A percentile compares a stretch with the other conserved stretches of the same genome.
Evolutionary conservation across 768 basidiomycete genomes (phyloP).

Genomic region (Grammothele lineata): DNA sequence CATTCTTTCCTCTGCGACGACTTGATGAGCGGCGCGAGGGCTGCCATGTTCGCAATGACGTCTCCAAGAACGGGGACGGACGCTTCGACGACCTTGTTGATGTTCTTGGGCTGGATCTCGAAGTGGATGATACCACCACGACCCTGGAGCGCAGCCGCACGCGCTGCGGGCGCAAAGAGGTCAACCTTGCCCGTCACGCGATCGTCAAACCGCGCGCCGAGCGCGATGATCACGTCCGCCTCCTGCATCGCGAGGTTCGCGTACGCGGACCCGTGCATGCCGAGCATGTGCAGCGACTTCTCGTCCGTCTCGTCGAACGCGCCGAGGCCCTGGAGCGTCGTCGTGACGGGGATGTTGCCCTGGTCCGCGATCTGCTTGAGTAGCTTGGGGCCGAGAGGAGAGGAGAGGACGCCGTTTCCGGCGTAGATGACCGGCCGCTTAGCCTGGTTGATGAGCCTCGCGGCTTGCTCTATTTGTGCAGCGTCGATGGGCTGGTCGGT

Average conservation of each 20-base stretch:
- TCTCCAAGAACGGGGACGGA: slow-evolving; percentile 93
- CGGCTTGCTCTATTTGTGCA: slow-evolving; percentile 74
- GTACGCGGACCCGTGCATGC: slow-evolving; percentile 97
- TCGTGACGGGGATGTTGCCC: slow-evolving; percentile 96
- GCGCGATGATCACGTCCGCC: slow-evolving; percentile 96
- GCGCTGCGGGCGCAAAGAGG: slow-evolving; percentile 87
- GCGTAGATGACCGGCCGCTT: slow-evolving; percentile 91
- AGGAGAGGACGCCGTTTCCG: slow-evolving; percentile 85
- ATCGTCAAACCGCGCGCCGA: slow-evolving; percentile 96
- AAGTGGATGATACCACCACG: slow-evolving; percentile 98
- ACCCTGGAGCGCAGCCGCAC: slow-evolving; percentile 78
- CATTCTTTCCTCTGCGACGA: slow-evolving; percentile 64
- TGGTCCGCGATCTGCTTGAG: slow-evolving; percentile 72
- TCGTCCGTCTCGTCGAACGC: slow-evolving; percentile 90
- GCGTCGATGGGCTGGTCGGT: slow-evolving; percentile 55
- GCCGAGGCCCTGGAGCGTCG: slow-evolving; percentile 93
- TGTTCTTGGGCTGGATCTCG: slow-evolving; percentile 97
- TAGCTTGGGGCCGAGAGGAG: slow-evolving; percentile 75
- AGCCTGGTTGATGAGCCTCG: slow-evolving; percentile 87
- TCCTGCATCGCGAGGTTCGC: slow-evolving; percentile 98
- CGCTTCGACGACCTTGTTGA: slow-evolving; percentile 98
- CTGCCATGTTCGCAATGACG: slow-evolving; percentile 76
- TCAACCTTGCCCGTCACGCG: slow-evolving; percentile 92
- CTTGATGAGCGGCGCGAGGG: slow-evolving; percentile 78
- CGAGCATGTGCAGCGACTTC: slow-evolving; percentile 92